These are phyloP conservation scores for Tylopilus cervinicoccineus DNA, from an alignment of 768 basidiomycete genomes.

Conservation along the genomic window DNA sequence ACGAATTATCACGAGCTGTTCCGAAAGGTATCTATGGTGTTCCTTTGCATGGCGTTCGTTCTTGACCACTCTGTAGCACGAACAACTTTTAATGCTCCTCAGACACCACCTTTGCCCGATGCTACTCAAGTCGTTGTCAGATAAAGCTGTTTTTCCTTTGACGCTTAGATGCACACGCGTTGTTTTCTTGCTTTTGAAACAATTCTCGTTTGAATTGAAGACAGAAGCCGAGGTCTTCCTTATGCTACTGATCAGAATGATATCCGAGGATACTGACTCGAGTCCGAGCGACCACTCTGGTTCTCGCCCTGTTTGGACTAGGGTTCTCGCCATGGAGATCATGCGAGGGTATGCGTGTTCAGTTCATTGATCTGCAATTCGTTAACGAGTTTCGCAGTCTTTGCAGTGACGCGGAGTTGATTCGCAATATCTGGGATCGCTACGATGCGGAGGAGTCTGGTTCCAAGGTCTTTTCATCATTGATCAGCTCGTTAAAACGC, in stretches of 20 bases:
- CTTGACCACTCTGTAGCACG: slow-evolving; percentile 47
- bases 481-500: slow-evolving; percentile 82
- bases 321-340: slow-evolving; percentile 89
- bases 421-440: slow-evolving; percentile 74
- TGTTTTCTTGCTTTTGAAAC: slow-evolving; percentile 88
- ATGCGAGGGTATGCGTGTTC: slow-evolving; percentile 63
- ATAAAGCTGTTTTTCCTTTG: slow-evolving; percentile 79
- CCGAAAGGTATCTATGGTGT: slow-evolving; percentile 53
- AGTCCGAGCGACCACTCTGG: slow-evolving; percentile 24
- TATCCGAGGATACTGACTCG: slow-evolving; percentile 49
- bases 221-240: slow-evolving; percentile 88
- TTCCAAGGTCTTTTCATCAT: slow-evolving; percentile 68
- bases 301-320: slow-evolving; percentile 73
- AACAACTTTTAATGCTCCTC: slow-evolving; percentile 81
- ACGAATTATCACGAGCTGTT: slow-evolving; percentile 90
- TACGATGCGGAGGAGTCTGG: slow-evolving; percentile 62
- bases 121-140: slow-evolving; percentile 80
- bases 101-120: slow-evolving; percentile 88
- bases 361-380: background rate
- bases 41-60: background rate
- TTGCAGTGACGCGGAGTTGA: slow-evolving; percentile 75
- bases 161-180: slow-evolving; percentile 90
- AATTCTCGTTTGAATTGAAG: slow-evolving; percentile 76
- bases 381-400: slow-evolving; percentile 39
- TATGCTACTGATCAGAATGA: slow-evolving; percentile 61